Evolutionary conservation across 805 yeast genomes (phyloP).

Genomic region (Monosporozyma siamensis): DNA sequence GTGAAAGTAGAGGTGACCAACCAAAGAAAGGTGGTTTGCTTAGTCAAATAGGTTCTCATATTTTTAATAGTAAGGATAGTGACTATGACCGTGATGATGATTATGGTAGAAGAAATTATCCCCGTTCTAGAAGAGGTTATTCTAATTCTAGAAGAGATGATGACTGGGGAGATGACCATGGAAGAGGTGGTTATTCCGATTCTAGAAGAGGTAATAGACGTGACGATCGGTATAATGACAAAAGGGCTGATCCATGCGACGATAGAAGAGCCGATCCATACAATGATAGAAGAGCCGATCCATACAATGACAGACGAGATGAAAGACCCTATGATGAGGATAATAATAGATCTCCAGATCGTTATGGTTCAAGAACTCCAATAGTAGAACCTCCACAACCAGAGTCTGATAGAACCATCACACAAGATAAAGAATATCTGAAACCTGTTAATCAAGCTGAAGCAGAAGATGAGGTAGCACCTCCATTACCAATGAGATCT

Average conservation of each 20-base stretch:
- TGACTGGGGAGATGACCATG: background rate
- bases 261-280: background rate
- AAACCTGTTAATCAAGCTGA: background rate
- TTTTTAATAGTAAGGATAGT: background rate
- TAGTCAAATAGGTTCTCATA: background rate
- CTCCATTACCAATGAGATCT: conserved; percentile 9
- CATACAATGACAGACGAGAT: background rate
- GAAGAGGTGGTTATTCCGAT: background rate
- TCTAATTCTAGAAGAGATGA: background rate
- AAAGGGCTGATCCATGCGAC: no score
- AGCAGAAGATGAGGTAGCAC: conserved; percentile 4
- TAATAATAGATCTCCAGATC: background rate
- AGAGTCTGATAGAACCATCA: background rate
- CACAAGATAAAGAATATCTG: background rate
- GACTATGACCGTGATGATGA: background rate
- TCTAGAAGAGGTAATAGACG: background rate
- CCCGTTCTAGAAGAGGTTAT: background rate
- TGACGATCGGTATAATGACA: background rate
- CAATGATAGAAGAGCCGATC: background rate
- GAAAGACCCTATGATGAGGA: background rate
- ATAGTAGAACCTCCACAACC: background rate
- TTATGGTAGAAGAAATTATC: background rate
- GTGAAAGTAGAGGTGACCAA: background rate
- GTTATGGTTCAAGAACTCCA: background rate
- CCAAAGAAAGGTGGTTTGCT: background rate